Percentiles rank a stretch among this genome's conserved stretches.
Evolutionary conservation across 2,329 filamentous ascomycete genomes (phyloP).

Genomic region (Aphanoascus verrucosus): DNA sequence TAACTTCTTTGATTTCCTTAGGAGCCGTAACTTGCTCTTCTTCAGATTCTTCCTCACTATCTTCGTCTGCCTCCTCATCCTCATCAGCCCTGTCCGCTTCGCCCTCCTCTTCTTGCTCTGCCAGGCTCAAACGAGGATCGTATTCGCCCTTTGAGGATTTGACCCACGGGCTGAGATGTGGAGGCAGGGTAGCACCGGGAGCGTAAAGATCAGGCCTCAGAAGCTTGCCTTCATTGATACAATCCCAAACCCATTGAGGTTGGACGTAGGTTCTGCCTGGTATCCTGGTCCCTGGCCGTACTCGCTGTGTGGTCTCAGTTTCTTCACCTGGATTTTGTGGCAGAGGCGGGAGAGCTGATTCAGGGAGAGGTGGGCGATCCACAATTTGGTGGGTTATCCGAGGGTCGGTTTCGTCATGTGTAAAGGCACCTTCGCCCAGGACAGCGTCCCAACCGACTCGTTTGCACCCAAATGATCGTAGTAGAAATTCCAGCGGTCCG

Average conservation of each 20-base stretch:
- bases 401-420: constrained; percentile 74
- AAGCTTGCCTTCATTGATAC: constrained; percentile 81
- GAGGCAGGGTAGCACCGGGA: constrained; percentile 78
- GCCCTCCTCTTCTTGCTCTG: constrained; percentile 76
- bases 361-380: constrained; percentile 65
- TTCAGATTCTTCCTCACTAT: constrained; percentile 32
- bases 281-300: constrained; percentile 58
- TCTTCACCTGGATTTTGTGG: constrained; percentile 39
- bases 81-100: constrained; percentile 66
- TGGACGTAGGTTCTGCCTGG: constrained; percentile 90
- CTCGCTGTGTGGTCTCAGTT: constrained; percentile 37
- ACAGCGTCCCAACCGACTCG: constrained; percentile 89
- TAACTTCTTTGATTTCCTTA: constrained; percentile 34
- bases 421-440: constrained; percentile 84
- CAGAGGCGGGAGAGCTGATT: constrained; percentile 41
- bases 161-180: constrained; percentile 93
- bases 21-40: constrained; percentile 30
- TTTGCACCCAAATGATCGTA: constrained; percentile 91
- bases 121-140: constrained; percentile 75
- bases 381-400: constrained; percentile 94
- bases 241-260: constrained; percentile 98
- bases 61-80: constrained; percentile 42
- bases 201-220: constrained; percentile 79
- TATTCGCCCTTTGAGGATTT: constrained; percentile 78
- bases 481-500: constrained; percentile 80